Conservation (phyloP, 139 green algal genomes). For the Microglena sp. region DNA sequence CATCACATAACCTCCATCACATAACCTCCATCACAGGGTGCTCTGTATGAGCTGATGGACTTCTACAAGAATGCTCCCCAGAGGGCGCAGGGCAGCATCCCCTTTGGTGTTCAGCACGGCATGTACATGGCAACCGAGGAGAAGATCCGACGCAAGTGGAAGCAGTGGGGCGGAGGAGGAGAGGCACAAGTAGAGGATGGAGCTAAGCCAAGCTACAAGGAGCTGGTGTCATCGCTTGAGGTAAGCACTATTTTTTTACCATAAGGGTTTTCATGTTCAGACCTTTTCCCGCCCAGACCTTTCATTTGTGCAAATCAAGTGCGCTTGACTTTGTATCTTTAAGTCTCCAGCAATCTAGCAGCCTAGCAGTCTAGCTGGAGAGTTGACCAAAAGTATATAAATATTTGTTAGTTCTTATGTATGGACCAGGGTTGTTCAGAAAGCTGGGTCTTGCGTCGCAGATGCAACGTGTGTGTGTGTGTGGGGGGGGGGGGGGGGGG, state of each 20-base stretch:
- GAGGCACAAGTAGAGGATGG: constrained; percentile 5
- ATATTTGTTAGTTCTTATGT: neutral
- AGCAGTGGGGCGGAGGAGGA: constrained; percentile 5
- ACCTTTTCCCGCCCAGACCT: no score
- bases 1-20: neutral
- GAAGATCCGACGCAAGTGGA: constrained; percentile 16
- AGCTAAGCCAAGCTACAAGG: constrained; percentile 12
- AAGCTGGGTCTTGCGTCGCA: no score
- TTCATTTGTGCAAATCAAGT: no score
- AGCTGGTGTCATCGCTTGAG: constrained; percentile 22
- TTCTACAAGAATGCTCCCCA: constrained; percentile 49
- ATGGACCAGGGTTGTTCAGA: no score
- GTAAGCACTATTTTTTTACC: neutral
- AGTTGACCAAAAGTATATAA: neutral
- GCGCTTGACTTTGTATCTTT: no score
- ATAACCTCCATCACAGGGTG: constrained; percentile 15
- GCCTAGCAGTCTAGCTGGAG: neutral
- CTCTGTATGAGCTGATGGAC: constrained; percentile 52
- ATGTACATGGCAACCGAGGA: constrained; percentile 36
- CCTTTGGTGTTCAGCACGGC: constrained; percentile 46
- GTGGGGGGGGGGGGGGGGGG: no score
- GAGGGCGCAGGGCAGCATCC: constrained; percentile 39
- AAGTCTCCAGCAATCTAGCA: no score
- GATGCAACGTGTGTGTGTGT: no score
- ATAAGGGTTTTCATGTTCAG: no score